Percentiles rank a stretch among this genome's conserved stretches.
These are phyloP conservation scores for Scytalidium sp. DNA, from an alignment of 2,329 filamentous ascomycete genomes.

Conservation along the genomic window DNA sequence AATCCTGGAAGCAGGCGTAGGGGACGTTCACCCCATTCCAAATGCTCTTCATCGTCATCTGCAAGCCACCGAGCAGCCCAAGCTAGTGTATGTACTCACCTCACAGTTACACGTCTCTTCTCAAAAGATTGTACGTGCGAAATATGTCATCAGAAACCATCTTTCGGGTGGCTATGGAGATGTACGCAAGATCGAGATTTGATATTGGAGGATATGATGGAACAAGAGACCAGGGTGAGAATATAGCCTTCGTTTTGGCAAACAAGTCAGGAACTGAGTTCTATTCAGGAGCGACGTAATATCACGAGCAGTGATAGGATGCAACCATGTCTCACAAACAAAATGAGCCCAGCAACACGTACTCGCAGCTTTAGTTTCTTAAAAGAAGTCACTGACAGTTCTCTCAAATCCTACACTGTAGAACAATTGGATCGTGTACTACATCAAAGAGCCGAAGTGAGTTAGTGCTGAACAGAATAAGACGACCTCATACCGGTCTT, in stretches of 20 bases:
- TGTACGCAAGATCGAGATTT: constrained; percentile 64
- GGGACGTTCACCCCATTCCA: not conserved
- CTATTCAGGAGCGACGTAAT: not conserved
- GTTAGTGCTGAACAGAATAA: constrained; percentile 10
- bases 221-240: constrained; percentile 24
- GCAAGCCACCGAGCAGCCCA: not conserved
- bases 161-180: constrained; percentile 69
- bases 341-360: constrained; percentile 20
- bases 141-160: constrained; percentile 51
- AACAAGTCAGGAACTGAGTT: constrained; percentile 16
- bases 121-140: constrained; percentile 50
- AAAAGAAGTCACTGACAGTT: constrained; percentile 37
- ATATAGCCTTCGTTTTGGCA: not conserved
- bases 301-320: not conserved
- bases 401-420: constrained; percentile 42
- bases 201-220: constrained; percentile 35
- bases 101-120: constrained; percentile 65
- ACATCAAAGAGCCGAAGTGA: constrained; percentile 48
- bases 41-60: not conserved
- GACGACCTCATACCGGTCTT: not conserved
- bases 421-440: constrained; percentile 46
- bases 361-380: constrained; percentile 20
- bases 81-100: constrained; percentile 56
- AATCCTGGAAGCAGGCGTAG: not conserved
- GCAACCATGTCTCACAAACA: constrained; percentile 13